phyloP scores from a whole-genome alignment of 805 yeast species.

The Ogataea pini region DNA sequence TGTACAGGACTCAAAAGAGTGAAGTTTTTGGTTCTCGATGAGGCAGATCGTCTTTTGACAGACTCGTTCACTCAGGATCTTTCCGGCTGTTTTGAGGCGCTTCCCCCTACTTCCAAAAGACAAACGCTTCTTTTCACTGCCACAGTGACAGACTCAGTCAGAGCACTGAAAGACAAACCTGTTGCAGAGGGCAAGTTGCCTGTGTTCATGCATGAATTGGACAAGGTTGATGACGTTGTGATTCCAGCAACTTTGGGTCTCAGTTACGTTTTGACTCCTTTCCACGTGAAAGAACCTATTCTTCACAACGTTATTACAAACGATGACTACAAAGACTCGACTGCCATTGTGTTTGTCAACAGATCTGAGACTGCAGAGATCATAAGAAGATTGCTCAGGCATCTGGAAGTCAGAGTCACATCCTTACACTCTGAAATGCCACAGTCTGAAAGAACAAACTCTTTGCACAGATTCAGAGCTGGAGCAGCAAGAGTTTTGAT shows the following conservation, averaged over 20 bases:
- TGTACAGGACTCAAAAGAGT: conserved; percentile 75
- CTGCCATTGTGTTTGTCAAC: conserved; percentile 88
- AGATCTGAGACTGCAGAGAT: conserved; percentile 89
- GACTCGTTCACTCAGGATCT: conserved; percentile 82
- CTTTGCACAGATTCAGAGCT: conserved; percentile 90
- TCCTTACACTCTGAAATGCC: conserved; percentile 95
- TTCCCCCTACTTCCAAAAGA: conserved; percentile 72
- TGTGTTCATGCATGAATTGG: conserved; percentile 73
- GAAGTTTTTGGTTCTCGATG: conserved; percentile 85
- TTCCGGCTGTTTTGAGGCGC: conserved; percentile 63
- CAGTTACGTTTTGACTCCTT: conserved; percentile 75
- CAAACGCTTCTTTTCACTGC: conserved; percentile 95
- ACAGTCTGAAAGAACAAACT: conserved; percentile 86
- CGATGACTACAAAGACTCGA: conserved; percentile 61
- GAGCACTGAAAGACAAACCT: conserved; percentile 69
- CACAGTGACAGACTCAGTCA: conserved; percentile 90
- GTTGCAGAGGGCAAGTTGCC: conserved; percentile 55
- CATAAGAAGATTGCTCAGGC: conserved; percentile 71
- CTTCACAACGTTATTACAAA: conserved; percentile 65
- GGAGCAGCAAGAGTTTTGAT: conserved; percentile 90
- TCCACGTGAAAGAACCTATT: conserved; percentile 88
- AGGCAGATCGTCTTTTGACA: conserved; percentile 89
- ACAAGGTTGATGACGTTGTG: conserved; percentile 70
- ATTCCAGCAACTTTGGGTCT: conserved; percentile 73
- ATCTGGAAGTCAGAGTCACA: conserved; percentile 77